phyloP scores from a whole-genome alignment of 2,329 filamentous ascomycete genomes.

The Trichocomaceae sp. region DNA sequence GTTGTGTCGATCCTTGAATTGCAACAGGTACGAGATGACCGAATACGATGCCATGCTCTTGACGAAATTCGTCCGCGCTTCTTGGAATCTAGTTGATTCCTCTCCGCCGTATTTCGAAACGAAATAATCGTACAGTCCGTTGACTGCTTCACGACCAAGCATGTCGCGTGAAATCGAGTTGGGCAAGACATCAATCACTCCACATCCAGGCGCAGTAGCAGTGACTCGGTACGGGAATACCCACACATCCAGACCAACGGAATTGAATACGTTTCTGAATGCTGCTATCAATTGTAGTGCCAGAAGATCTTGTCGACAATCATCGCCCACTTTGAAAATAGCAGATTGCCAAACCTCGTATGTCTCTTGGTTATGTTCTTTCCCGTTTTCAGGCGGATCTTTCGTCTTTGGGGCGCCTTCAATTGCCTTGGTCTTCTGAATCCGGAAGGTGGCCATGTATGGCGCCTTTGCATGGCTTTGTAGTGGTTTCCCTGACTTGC shows the following conservation, averaged over 20 bases:
- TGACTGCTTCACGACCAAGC: conserved; percentile 95
- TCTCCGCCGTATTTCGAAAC: conserved; percentile 95
- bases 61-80: conserved; percentile 93
- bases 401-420: conserved; percentile 22
- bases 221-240: conserved; percentile 97
- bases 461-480: conserved; percentile 98
- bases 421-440: conserved; percentile 62
- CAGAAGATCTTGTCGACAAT: conserved; percentile 93
- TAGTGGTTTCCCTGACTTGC: conserved; percentile 93
- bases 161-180: conserved; percentile 98
- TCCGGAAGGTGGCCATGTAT: conserved; percentile 98
- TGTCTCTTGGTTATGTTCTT: conserved; percentile 42
- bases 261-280: conserved; percentile 95
- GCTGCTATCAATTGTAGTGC: conserved; percentile 96
- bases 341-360: conserved; percentile 98
- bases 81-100: conserved; percentile 89
- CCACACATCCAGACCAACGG: conserved; percentile 88
- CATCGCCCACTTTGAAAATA: conserved; percentile 99
- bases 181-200: conserved; percentile 94
- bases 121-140: conserved; percentile 97
- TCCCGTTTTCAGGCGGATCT: conserved; percentile 23
- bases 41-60: conserved; percentile 99
- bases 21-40: conserved; percentile 89
- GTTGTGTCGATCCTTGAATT: conserved; percentile 99
- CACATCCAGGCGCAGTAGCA: conserved; percentile 91